A percentile compares a stretch with the other conserved stretches of the same genome.
These are phyloP conservation scores for Amanita exitialis DNA, from an alignment of 768 basidiomycete genomes.

Conservation along the genomic window DNA sequence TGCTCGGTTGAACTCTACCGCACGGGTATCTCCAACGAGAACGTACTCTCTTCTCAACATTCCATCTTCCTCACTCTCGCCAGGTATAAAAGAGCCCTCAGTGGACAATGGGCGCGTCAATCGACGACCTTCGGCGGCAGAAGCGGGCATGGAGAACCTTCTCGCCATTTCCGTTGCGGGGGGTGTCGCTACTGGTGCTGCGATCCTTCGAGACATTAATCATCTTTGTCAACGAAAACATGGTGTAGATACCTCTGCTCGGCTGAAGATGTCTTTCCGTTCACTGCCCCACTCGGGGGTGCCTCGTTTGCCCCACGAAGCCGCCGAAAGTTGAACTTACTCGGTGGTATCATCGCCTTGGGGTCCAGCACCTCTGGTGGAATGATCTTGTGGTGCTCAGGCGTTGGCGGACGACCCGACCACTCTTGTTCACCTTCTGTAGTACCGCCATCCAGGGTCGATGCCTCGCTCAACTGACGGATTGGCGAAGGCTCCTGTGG, in stretches of 20 bases:
- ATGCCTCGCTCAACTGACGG: slow-evolving; percentile 15
- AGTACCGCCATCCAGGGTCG: slow-evolving; percentile 16
- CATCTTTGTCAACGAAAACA: background rate
- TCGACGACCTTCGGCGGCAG: slow-evolving; percentile 6
- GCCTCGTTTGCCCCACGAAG: slow-evolving; percentile 2
- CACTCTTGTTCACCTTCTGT: slow-evolving; percentile 18
- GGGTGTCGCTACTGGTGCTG: background rate
- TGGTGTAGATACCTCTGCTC: background rate
- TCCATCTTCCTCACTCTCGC: slow-evolving; percentile 79
- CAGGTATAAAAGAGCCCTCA: slow-evolving; percentile 64
- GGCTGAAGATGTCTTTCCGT: background rate
- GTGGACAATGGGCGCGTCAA: slow-evolving; percentile 30
- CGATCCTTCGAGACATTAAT: background rate
- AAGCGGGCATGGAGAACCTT: background rate
- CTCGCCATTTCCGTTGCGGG: slow-evolving; percentile 5
- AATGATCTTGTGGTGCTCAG: slow-evolving; percentile 65
- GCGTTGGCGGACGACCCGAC: slow-evolving; percentile 31
- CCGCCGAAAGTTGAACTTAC: slow-evolving; percentile 64
- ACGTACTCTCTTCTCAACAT: slow-evolving; percentile 84
- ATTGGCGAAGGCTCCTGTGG: slow-evolving; percentile 29
- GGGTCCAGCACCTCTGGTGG: slow-evolving; percentile 77
- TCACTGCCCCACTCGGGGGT: background rate
- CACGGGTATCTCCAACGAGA: slow-evolving; percentile 80
- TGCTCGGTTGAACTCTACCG: slow-evolving; percentile 85
- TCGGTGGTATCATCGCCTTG: slow-evolving; percentile 73